Evolutionary conservation across 768 basidiomycete genomes (phyloP), one percentile per base, ranked within the genome.

Genomic region (Polyporus arcularius): DNA sequence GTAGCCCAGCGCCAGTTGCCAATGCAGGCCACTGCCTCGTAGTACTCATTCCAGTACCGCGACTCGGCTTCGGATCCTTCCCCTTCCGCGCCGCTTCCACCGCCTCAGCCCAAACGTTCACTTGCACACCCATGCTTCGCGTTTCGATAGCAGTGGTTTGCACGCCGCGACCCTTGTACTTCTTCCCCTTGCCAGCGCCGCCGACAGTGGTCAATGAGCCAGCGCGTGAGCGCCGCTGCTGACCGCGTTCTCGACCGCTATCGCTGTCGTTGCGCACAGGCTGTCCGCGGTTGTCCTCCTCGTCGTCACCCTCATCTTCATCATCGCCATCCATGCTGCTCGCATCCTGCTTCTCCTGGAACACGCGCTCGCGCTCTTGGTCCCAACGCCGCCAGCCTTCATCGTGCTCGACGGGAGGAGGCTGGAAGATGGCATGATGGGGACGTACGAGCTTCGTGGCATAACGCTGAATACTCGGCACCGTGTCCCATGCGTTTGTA

Each of bases 281-380:
- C 7, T 51, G 53, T 21, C 47, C 53, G 7, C 31, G 57, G 12
- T 5, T 35, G 16, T 60, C 63, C n/a, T 67, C 64, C 39, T 86
- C 85, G 18, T 84, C 84, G 47, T 89, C 87, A 4, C 81, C 82
- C 58, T 89, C 87, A 64, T 89, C 89, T 66, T 92, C 91, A 60
- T 89, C 86, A 66, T 93, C 92, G 4, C 88, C 92, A 71, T 94
- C 92, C 60, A 85, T 83, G 69, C 92, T 93, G 66, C 83, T 87
- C 14, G 79, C 85, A 66, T 92, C 91, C 21, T 76, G 74, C 63
- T 76, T 76, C 26, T 85, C 84, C 49, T 83, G 82, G 80, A 82
- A 83, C 57, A 71, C 82, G 61, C 74, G 70, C 69, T 75, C 65
- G 8, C 72, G 69, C 63, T 72, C 67, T 66, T 78, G 71, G 53